Percentiles rank a stretch among this genome's conserved stretches.
Evolutionary conservation across 805 yeast genomes (phyloP).

Genomic region (Zygosaccharomyces pseudorouxii): DNA sequence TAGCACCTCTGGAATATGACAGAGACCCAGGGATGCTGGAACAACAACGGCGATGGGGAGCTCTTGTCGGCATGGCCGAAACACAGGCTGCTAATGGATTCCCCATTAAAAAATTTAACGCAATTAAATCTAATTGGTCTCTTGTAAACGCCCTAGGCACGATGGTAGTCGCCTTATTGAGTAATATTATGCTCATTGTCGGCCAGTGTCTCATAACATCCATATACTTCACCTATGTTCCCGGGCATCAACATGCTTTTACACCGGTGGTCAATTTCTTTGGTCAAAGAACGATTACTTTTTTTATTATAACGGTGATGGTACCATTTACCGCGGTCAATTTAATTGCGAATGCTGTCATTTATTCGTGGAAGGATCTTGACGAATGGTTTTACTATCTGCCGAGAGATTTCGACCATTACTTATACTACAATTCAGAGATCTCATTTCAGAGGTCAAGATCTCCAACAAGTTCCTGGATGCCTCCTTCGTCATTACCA

Average conservation of each 20-base stretch:
- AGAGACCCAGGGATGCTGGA: conserved; percentile 4
- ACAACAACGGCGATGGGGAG: conserved; percentile 3
- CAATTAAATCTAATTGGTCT: conserved; percentile 7
- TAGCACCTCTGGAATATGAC: conserved; percentile 16
- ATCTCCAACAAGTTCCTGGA: neutral
- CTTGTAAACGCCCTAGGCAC: conserved; percentile 13
- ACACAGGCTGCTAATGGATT: conserved; percentile 1
- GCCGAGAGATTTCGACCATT: conserved; percentile 7
- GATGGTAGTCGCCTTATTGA: conserved; percentile 14
- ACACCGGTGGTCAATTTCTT: conserved; percentile 34
- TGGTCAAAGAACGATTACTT: conserved; percentile 32
- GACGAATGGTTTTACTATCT: conserved; percentile 16
- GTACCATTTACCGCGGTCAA: conserved; percentile 31
- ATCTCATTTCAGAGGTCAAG: conserved; percentile 9
- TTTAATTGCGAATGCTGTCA: conserved; percentile 17
- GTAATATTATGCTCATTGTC: conserved; percentile 23
- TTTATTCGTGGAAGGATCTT: conserved; percentile 27
- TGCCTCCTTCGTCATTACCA: neutral
- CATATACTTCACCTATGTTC: conserved; percentile 40
- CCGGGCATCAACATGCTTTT: conserved; percentile 32
- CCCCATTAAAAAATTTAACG: conserved; percentile 7
- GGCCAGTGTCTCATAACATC: conserved; percentile 38
- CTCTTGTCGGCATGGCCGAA: conserved; percentile 3
- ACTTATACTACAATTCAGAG: conserved; percentile 12
- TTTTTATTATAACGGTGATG: conserved; percentile 31